phyloP scores from a whole-genome alignment of 225 moss, liverwort and hornwort species.

The Polytrichum commune region DNA sequence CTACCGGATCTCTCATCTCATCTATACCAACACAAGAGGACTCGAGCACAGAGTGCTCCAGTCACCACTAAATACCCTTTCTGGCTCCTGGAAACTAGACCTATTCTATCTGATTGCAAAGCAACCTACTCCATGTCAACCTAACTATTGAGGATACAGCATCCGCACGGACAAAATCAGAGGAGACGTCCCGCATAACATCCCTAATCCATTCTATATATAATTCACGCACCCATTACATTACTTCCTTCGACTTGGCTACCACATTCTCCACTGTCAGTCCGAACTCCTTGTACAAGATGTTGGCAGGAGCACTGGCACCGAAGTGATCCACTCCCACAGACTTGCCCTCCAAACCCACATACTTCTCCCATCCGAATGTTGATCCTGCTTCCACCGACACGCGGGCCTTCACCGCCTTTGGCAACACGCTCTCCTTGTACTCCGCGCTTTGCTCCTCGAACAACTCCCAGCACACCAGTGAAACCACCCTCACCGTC shows the following conservation, averaged over 20 bases:
- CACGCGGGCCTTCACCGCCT: constrained; percentile 64
- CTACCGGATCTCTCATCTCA: constrained; percentile 11
- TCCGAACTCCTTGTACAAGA: constrained; percentile 76
- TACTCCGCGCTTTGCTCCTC: constrained; percentile 91
- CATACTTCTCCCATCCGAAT: constrained; percentile 78
- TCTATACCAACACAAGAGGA: not conserved
- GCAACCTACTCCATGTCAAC: no score
- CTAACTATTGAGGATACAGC: no score
- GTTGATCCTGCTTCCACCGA: constrained; percentile 83
- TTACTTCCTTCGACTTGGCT: constrained; percentile 63
- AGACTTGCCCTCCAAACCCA: constrained; percentile 46
- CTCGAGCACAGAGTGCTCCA: constrained; percentile 10
- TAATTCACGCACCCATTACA: not conserved
- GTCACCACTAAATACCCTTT: not conserved
- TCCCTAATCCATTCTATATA: not conserved
- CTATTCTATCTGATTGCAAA: not conserved
- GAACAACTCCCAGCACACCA: constrained; percentile 74
- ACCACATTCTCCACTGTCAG: constrained; percentile 63
- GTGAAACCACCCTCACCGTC: constrained; percentile 66
- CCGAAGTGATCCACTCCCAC: constrained; percentile 75
- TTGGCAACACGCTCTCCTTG: constrained; percentile 69
- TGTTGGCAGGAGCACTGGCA: constrained; percentile 60
- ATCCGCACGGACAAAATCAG: no score
- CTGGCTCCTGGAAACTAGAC: constrained; percentile 7
- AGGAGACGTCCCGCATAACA: not conserved